phyloP scores from a whole-genome alignment of 495 filamentous ascomycete genomes.

The Aspergillus hancockii region DNA sequence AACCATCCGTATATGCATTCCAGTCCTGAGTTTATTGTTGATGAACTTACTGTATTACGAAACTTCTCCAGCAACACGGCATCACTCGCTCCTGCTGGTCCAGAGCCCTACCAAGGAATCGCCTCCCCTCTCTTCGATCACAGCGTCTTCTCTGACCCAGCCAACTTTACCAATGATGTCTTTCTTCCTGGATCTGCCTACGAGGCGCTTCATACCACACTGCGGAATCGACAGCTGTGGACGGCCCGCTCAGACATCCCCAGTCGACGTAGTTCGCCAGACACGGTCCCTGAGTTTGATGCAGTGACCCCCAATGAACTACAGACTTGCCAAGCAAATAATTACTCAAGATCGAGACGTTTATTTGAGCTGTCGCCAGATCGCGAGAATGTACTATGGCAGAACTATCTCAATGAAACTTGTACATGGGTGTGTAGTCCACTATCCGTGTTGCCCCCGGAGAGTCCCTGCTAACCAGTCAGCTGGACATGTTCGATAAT shows the following conservation, averaged over 20 bases:
- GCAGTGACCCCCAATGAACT: not conserved
- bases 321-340: not conserved
- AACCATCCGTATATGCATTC: slow-evolving; percentile 28
- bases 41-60: slow-evolving; percentile 24
- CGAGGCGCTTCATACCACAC: slow-evolving; percentile 34
- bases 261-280: slow-evolving; percentile 25
- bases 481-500: slow-evolving; percentile 52
- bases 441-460: not conserved
- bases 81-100: slow-evolving; percentile 12
- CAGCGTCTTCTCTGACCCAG: slow-evolving; percentile 28
- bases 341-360: slow-evolving; percentile 15
- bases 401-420: slow-evolving; percentile 46
- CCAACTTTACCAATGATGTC: slow-evolving; percentile 30
- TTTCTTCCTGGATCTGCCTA: slow-evolving; percentile 38
- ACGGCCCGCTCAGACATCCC: slow-evolving; percentile 32
- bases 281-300: slow-evolving; percentile 8
- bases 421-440: slow-evolving; percentile 38
- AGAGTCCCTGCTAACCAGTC: not conserved
- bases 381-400: slow-evolving; percentile 36
- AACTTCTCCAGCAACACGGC: slow-evolving; percentile 14
- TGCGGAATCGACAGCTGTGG: slow-evolving; percentile 38
- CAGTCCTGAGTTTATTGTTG: slow-evolving; percentile 30
- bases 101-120: slow-evolving; percentile 23
- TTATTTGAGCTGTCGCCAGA: slow-evolving; percentile 30
- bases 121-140: slow-evolving; percentile 29